Evolutionary conservation across 345 rosid genomes (phyloP), one percentile per base, ranked within the genome.

Genomic region (Odontarrhena argentea): DNA sequence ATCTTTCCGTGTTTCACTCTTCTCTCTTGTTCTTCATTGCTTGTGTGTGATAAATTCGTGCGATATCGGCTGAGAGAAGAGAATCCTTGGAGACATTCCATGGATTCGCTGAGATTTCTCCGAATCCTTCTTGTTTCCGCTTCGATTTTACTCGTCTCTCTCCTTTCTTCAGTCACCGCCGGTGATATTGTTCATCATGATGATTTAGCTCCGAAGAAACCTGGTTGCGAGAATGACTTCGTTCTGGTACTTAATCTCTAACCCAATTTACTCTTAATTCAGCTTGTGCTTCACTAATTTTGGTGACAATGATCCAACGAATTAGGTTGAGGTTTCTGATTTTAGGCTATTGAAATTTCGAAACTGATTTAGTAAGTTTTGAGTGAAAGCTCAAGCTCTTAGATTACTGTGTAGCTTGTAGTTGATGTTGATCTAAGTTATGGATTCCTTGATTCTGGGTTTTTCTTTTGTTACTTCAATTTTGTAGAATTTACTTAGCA

Each of bases 191-290:
- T 91, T 28, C 96, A 94, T 60, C 90, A 86, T n/a, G 97, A 94
- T 67, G 81, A 87, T 68, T 74, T 43, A 60, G 86, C 96, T 74
- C 99, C 99, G 9, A 91, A 91, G 87, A 87, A 87, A 82, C 97
- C 99, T 13, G 96, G 99, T n/a, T 94, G 99, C 68, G 95, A 83
- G 63, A 94, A 94, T 77, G 93, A 94, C 79, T 94, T 94, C 75
- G 88, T 94, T 68, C 75, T 94, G 99, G 99, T 91, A 86, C 47
- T 75, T 34, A 7, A 36, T 54, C 59, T 52, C 60, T 28, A 46
- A 2, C 78, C 62, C 76, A 57, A 5, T 72, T 69, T 38, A n/a
- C 70, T 30, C 68, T 9, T 2, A 59, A 63, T 76, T 79, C 60
- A 62, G 15, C 70, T 76, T 77, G 76, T 67, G 60, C 51, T 50